Evolutionary conservation across 2,329 filamentous ascomycete species (phyloP), one percentile per base, ranked within the genome.

Genomic region (Claviceps pazoutovae): DNA sequence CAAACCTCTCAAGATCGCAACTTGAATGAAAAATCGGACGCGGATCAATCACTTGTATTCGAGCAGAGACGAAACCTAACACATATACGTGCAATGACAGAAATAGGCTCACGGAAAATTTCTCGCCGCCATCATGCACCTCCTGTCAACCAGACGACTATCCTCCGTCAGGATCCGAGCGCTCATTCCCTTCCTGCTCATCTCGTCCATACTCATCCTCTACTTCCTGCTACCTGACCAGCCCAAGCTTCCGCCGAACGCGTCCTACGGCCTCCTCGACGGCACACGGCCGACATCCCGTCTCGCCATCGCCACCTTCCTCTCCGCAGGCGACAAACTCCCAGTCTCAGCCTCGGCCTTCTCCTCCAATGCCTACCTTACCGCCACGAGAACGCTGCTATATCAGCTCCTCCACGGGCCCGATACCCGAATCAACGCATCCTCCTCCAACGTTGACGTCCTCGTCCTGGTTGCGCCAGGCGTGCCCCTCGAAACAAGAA

Each of bases 371-470:
- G 42, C 41, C 46, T 73, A 72, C 57, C 70, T 68, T 54, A 59
- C 62, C 21, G 65, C 64, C 19, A 60, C 66, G 1, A 66, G 70
- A 4, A 60, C 68, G 45, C 59, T 72, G 11, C 60, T 64, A 13
- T 71, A 71, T 56, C 69, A 72, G 56, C 58, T 72, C 4, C 59
- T 71, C 2, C 66, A 71, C 50, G 65, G 61, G 19, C 58, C 62
- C 0, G 53, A 61, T 9, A 73, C 70, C 2, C 23, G 57, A 67
- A 21, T 62, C 64, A 49, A 62, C n/a, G 6, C 9, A 34, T 34
- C 44, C 26, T 11, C 23, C 23, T 46, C 44, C 23, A 34, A 14
- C 16, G 34, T 46, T 13, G 44, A 46, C 23, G 23, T 46, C 6
- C 14, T 46, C 44, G 23, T 46, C 26, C 44, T 46, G 14, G 44